Percentiles rank a stretch among this genome's conserved stretches.
Evolutionary conservation across 805 yeast species (phyloP).

Genomic region (Metschnikowia cubensis): DNA sequence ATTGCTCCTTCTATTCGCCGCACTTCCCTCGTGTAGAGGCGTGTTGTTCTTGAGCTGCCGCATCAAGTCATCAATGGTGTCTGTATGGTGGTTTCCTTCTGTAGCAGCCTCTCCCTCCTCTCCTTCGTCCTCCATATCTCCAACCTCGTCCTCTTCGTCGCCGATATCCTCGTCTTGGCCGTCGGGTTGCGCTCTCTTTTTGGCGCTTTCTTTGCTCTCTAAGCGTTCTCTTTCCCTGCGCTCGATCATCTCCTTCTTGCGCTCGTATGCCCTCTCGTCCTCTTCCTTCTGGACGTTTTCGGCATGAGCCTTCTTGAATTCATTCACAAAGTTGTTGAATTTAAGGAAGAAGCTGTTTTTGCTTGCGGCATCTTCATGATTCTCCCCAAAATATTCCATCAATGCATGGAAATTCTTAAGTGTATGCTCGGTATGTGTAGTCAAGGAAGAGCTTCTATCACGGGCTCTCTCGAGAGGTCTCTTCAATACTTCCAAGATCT

Average conservation of each 20-base stretch:
- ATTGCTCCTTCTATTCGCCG: not conserved
- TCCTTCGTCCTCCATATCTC: slow-evolving; percentile 3
- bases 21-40: not conserved
- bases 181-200: not conserved
- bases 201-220: slow-evolving; percentile 9
- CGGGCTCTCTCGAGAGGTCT: slow-evolving; percentile 74
- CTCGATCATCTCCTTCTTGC: slow-evolving; percentile 33
- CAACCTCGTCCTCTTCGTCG: slow-evolving; percentile 9
- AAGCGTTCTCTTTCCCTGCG: slow-evolving; percentile 18
- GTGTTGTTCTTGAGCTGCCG: slow-evolving; percentile 12
- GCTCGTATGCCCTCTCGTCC: slow-evolving; percentile 51
- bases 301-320: slow-evolving; percentile 72
- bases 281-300: slow-evolving; percentile 83
- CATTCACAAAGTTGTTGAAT: slow-evolving; percentile 73
- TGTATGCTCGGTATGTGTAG: slow-evolving; percentile 1
- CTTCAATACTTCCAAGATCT: slow-evolving; percentile 54
- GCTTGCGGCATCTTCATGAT: slow-evolving; percentile 62
- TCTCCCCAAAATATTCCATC: slow-evolving; percentile 91
- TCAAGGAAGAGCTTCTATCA: slow-evolving; percentile 54
- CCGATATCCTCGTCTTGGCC: slow-evolving; percentile 13
- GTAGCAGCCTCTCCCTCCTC: slow-evolving; percentile 12
- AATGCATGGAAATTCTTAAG: slow-evolving; percentile 47
- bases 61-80: slow-evolving; percentile 17
- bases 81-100: slow-evolving; percentile 15
- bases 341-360: slow-evolving; percentile 70